Evolutionary conservation across 2,329 filamentous ascomycete genomes (phyloP), one percentile per base, ranked within the genome.

Genomic region (Pestalotiopsis sp.): DNA sequence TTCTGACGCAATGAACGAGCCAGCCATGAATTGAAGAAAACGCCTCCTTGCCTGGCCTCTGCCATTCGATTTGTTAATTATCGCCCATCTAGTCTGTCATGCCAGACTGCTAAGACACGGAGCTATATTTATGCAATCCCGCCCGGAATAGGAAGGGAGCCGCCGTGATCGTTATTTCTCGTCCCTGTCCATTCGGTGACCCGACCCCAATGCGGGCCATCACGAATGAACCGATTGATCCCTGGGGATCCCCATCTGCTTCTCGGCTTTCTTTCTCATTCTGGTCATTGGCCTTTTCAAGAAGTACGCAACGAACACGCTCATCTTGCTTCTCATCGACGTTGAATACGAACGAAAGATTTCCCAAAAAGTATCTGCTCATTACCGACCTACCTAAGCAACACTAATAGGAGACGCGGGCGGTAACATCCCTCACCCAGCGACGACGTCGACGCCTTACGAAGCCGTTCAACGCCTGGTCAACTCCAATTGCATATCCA

Each of bases 121-220:
- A 36, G 31, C 25, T 39, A 62, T 62, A 62, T 62, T 39, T 36
- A 39, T 62, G 59, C 59, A 36, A 25, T 36, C 27, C n/a, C 27
- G 25, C 59, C 59, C 59, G n/a, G 59, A 62, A 62, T 39, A 62
- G 59, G 59, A 38, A 62, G 31, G 59, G 59, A 62, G 31, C n/a
- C 25, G 59, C 31, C 36, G 59, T 20, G 27, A 62, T 62, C 27
- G 31, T 62, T 62, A 62, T 59, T 59, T 62, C 31, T 62, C 59
- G n/a, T 62, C 25, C 27, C 36, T 62, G 59, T 13, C 57, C 57
- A 9, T n/a, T 27, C 31, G 31, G 31, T 36, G 31, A 36, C 31
- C 31, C 31, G 31, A 36, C 31, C 31, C 31, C 31, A 36, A n/a
- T 25, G n/a, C 31, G 31, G 45, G 17, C 59, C 36, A 36, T 62